phyloP scores from a whole-genome alignment of 495 filamentous ascomycete species.

The Tetracladium setigerum region DNA sequence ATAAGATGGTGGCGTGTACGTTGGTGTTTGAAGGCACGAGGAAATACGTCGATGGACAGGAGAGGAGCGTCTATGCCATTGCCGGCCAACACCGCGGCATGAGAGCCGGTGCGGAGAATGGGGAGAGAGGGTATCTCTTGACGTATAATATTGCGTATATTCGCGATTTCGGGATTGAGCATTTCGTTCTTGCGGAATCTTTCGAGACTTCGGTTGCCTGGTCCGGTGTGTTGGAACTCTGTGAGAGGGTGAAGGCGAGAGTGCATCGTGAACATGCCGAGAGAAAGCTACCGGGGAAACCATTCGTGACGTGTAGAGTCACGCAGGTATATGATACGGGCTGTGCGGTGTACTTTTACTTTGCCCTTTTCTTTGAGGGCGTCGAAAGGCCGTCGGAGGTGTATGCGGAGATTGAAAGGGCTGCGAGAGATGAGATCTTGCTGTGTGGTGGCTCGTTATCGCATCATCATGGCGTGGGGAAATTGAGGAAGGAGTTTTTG shows the following conservation, averaged over 20 bases:
- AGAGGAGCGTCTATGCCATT: conserved; percentile 1
- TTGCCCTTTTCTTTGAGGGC: conserved; percentile 1
- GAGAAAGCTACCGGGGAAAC: neutral
- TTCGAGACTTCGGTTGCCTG: conserved; percentile 10
- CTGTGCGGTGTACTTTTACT: conserved; percentile 2
- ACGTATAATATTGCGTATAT: conserved; percentile 11
- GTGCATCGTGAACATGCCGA: neutral
- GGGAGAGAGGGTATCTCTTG: conserved; percentile 6
- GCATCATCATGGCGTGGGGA: conserved; percentile 3
- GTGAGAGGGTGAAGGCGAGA: neutral
- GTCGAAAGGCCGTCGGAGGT: neutral
- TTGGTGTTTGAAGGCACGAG: conserved; percentile 5
- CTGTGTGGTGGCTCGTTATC: conserved; percentile 1
- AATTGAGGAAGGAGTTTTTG: neutral
- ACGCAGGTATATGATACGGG: conserved; percentile 3
- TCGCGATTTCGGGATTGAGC: conserved; percentile 8
- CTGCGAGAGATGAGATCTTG: conserved; percentile 2
- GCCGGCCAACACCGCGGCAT: neutral
- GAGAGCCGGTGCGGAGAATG: conserved; percentile 9
- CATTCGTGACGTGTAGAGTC: conserved; percentile 1
- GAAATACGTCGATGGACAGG: neutral
- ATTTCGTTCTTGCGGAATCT: conserved; percentile 6
- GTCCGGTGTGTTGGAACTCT: neutral
- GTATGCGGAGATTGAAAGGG: conserved; percentile 1
- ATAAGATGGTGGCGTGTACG: conserved; percentile 10